Evolutionary conservation across 2,329 filamentous ascomycete genomes (phyloP), one percentile per base, ranked within the genome.

Genomic region (Xylaria sp.): DNA sequence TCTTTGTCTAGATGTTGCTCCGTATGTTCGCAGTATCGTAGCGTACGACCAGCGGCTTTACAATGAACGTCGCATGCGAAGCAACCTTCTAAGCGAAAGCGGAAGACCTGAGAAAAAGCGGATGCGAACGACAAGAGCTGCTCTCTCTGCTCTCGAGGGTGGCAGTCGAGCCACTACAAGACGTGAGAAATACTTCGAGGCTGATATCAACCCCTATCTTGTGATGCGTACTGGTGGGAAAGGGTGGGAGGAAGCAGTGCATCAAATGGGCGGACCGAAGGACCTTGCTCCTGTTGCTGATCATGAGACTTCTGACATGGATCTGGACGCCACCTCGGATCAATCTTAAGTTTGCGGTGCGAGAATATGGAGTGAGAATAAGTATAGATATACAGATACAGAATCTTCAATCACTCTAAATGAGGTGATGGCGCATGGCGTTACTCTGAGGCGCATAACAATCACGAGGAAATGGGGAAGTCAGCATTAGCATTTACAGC

Each of bases 1-100:
- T 23, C 88, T 97, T 39, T 86, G 88, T 0, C 82, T 91, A 13
- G 96, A 99, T 72, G 84, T 98, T 1, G 94, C 94, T 0, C 96
- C 97, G 0, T 98, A 93, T 78, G 88, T 98, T n/a, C 92, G 97
- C 12, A 86, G 87, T 46, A 98, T 99, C 69, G 90, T 95, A 1
- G 85, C 90, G 0, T 92, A 91, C 76, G 95, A 98, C 74, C 83
- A 89, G 23, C 85, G 85, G 0, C 86, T 96, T 1, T 91, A 94
- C 75, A 84, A 89, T 69, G 88, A 93, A 72, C 88, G 93, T 12
- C 78, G 88, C 8, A 86, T 86, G 20, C 80, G 92, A 10, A 89
- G 88, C 72, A 89, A 84, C 63, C 79, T 94, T 0, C 80, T 92
- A 13, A 89, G 87, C 62, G 87, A 90, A 71, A 87, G 87, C 6